Conservation (phyloP, 2,329 filamentous ascomycete genomes). For the Pseudofabraea citricarpa region DNA sequence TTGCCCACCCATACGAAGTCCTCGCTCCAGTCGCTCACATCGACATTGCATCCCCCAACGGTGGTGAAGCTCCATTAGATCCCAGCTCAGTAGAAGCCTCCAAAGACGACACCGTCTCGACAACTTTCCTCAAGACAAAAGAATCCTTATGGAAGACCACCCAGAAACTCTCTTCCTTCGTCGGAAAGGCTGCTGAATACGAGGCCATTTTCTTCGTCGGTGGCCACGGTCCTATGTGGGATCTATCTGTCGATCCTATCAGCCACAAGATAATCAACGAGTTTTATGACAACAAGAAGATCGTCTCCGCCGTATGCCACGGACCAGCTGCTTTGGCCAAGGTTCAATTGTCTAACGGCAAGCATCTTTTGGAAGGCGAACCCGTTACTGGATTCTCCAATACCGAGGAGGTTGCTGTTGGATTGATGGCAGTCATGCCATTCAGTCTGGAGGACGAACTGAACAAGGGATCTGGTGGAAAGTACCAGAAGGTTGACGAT, state of each 20-base stretch:
- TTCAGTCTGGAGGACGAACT: conserved; percentile 57
- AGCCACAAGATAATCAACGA: conserved; percentile 55
- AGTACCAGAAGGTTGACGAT: conserved; percentile 48
- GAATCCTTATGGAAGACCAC: conserved; percentile 46
- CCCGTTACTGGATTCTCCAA: conserved; percentile 57
- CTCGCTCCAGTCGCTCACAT: conserved; percentile 34
- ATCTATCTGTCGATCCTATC: conserved; percentile 44
- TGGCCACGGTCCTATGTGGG: conserved; percentile 38
- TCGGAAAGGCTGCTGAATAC: conserved; percentile 41
- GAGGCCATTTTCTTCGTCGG: conserved; percentile 53
- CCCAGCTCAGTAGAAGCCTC: conserved; percentile 34
- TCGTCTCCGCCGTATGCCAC: conserved; percentile 65
- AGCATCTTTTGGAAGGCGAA: conserved; percentile 49
- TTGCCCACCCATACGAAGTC: conserved; percentile 39
- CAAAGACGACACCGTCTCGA: conserved; percentile 32
- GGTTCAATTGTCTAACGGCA: conserved; percentile 46
- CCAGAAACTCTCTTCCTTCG: conserved; percentile 38
- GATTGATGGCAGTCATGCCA: conserved; percentile 40
- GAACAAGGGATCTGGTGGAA: conserved; percentile 42
- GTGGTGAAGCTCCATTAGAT: conserved; percentile 37
- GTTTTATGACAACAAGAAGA: conserved; percentile 56
- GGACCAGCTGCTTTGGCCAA: conserved; percentile 59
- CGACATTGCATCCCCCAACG: conserved; percentile 37
- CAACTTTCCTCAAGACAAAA: conserved; percentile 38
- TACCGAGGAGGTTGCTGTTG: conserved; percentile 38